Evolutionary conservation across 352 stramenopile species (phyloP), one percentile per base, ranked within the genome.

Genomic region (Globisporangium viniferum): DNA sequence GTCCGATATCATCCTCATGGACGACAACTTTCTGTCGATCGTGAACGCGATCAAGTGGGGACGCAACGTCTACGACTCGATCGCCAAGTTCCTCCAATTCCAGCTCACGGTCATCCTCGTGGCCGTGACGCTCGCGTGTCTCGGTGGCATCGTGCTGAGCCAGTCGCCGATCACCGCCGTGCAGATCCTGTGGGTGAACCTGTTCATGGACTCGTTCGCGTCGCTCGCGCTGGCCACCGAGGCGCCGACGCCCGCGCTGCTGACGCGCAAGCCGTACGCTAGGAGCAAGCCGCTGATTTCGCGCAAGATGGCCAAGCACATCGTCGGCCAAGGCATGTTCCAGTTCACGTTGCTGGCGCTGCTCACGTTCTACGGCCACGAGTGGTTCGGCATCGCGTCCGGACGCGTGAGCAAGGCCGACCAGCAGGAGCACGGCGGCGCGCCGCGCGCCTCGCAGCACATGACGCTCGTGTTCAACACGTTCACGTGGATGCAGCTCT

Each of bases 381-480:
- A 54, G 22, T 67, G 69, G 41, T 48, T 76, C 1, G 20, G n/a
- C 36, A 73, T 73, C 22, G 56, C 31, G 24, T 73, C 70, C 0
- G 56, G 56, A n/a, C 56, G 56, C 33, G 39, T 61, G 15, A 61
- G 31, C 56, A 61, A 20, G 10, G 33, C 9, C 3, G 56, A 61
- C 31, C n/a, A 61, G n/a, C 31, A 61, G 20, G 8, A 61, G 33
- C 33, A 61, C 22, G 56, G 56, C 10, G 56, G 56, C 9, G 3
- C 56, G n/a, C 56, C 56, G n/a, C 20, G 56, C 0, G 33, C 56
- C 20, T 61, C 76, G 0, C 68, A 92, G 65, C 97, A 99, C 82
- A 98, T 98, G 81, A 99, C 96, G 2, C 82, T 99, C 64, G 71
- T 99, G 57, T 99, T 99, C 85, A 99, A 99, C 76, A 92, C 94